Evolutionary conservation across 352 stramenopile species (phyloP).

Genomic region (Phytophthora fragariae): DNA sequence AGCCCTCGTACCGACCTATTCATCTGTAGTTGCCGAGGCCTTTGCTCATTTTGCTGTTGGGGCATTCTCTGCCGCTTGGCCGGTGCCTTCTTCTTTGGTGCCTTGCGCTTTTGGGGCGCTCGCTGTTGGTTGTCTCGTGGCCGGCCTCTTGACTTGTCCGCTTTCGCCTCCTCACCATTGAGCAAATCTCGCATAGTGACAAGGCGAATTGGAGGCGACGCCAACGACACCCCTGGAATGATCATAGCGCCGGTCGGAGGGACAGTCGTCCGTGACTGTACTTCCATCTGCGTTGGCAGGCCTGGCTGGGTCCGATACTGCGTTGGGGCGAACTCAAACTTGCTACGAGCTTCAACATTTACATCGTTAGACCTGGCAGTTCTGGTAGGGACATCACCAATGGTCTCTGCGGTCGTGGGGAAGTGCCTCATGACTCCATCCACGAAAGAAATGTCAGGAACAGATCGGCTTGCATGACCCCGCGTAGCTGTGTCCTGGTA

Average conservation of each 20-base stretch:
- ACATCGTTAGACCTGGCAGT: constrained; percentile 4
- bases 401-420: not conserved
- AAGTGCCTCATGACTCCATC: constrained; percentile 24
- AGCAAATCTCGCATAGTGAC: constrained; percentile 45
- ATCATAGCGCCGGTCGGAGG: constrained; percentile 30
- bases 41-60: constrained; percentile 23
- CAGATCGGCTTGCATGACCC: constrained; percentile 2
- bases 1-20: constrained; percentile 4
- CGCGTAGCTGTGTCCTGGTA: not conserved
- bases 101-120: constrained; percentile 24
- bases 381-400: not conserved
- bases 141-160: constrained; percentile 14
- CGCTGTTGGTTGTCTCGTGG: constrained; percentile 24
- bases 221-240: constrained; percentile 41
- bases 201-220: constrained; percentile 11
- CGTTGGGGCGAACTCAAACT: constrained; percentile 2
- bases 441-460: constrained; percentile 25
- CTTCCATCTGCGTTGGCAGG: constrained; percentile 1
- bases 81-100: constrained; percentile 24
- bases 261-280: constrained; percentile 16
- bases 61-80: constrained; percentile 26
- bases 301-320: constrained; percentile 1
- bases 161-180: constrained; percentile 34
- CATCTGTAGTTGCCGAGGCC: not conserved
- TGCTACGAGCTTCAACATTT: constrained; percentile 2